Base-by-base conservation (phyloP, 1,139 yeast species). In the Lodderomyces elongisporus region DNA sequence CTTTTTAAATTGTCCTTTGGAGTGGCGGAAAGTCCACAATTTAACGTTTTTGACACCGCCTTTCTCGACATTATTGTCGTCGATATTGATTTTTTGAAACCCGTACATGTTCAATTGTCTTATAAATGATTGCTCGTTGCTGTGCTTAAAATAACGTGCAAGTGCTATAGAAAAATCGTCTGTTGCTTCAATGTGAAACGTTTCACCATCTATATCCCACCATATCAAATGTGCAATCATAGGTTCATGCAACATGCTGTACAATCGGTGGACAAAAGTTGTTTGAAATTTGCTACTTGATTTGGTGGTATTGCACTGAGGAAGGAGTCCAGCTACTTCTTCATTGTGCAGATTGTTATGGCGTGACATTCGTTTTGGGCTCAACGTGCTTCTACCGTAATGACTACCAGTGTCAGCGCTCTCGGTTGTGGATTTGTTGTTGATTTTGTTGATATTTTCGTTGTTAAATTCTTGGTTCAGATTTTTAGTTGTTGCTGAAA, bases 31-130 rank as follows among this genome's bases (percentile, higher is more conserved):
- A 54, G 82, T 89, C 91, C 91, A 82, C 20, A 41, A 38, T 32
- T 33, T 33, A 29, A 29, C 40, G 33, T 23, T 13, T 17, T 31
- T 22, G 15, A 8, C 14, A 17, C 3, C 8, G 29, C 28, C 29
- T 12, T 35, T 39, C 25, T 34, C 40, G 30, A 38, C 38, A 38
- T 45, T 45, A 40, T 56, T 62, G 39, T 56, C 58, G 46, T 65
- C 66, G 13, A 81, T 85, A 47, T 65, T 67, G 13, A 81, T 85
- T 54, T 82, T 82, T 51, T 82, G 89, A 55, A 81, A 81, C 8
- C 87, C 91, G 51, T 82, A 82, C 85, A 82, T 82, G 56, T 82
- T 83, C 39, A 82, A 52, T 48, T 82, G 91, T 36, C 91, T 69
- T 17, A 82, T 84, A 54, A 82, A 82, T n/a, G 85, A 77, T 1